Percentiles rank a stretch among this genome's conserved stretches.
phyloP scores from a whole-genome alignment of 176 grass and related monocot genomes.

The Elymus sibiricus region DNA sequence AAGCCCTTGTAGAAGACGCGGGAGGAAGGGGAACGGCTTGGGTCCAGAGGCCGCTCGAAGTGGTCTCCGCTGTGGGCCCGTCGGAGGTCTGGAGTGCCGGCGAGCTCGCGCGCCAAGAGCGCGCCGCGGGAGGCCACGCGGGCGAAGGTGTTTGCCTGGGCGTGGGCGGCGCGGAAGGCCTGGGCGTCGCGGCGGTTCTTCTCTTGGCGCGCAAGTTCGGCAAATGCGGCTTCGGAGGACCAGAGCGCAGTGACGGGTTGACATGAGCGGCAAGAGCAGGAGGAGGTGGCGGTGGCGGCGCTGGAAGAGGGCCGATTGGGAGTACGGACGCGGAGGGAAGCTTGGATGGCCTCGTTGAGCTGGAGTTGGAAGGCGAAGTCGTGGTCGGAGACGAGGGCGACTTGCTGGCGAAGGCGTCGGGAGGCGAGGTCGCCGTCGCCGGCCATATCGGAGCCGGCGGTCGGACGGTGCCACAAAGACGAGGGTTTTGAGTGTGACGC shows the following conservation, averaged over 20 bases:
- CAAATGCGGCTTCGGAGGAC: background rate
- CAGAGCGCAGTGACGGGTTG: background rate
- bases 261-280: background rate
- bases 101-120: slow-evolving; percentile 50
- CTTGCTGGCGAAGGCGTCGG: background rate
- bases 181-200: slow-evolving; percentile 38
- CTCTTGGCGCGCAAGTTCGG: slow-evolving; percentile 45
- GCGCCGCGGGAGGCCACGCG: slow-evolving; percentile 39
- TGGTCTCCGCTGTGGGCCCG: slow-evolving; percentile 51
- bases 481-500: background rate
- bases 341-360: slow-evolving; percentile 39
- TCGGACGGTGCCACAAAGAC: background rate
- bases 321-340: background rate
- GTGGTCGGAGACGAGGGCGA: background rate
- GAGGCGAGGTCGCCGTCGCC: background rate
- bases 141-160: slow-evolving; percentile 17
- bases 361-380: slow-evolving; percentile 44
- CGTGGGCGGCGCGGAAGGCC: slow-evolving; percentile 27
- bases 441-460: slow-evolving; percentile 3
- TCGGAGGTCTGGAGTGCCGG: slow-evolving; percentile 31
- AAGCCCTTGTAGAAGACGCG: slow-evolving; percentile 65
- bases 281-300: background rate
- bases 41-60: slow-evolving; percentile 38
- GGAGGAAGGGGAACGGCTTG: slow-evolving; percentile 7
- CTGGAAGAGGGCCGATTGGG: background rate